phyloP scores from a whole-genome alignment of 768 basidiomycete species.

The Pulveroboletus sp. region DNA sequence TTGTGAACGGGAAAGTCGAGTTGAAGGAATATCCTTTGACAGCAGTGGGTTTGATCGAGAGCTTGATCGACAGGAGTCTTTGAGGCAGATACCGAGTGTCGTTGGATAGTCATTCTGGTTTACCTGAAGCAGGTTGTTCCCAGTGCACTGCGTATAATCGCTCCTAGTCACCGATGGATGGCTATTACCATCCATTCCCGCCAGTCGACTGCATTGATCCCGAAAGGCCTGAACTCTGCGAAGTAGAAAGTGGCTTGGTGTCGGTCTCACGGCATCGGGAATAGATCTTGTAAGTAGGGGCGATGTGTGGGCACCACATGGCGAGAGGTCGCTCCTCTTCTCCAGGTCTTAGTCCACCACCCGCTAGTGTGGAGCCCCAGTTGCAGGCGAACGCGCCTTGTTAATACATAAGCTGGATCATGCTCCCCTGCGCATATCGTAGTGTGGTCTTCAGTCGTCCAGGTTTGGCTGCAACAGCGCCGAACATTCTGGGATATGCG shows the following conservation, averaged over 20 bases:
- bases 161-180: background rate
- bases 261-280: slow-evolving; percentile 1
- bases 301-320: background rate
- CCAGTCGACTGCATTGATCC: background rate
- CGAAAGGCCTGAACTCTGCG: background rate
- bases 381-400: slow-evolving; percentile 13
- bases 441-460: no score
- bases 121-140: background rate
- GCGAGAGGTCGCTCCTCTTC: background rate
- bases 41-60: slow-evolving; percentile 69
- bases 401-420: slow-evolving; percentile 7
- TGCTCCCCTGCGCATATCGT: no score
- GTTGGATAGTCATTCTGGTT: background rate
- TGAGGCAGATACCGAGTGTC: slow-evolving; percentile 21
- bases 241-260: background rate
- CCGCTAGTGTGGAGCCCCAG: slow-evolving; percentile 12
- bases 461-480: no score
- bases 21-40: slow-evolving; percentile 79
- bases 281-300: background rate
- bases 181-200: background rate
- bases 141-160: background rate
- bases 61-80: slow-evolving; percentile 69
- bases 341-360: background rate
- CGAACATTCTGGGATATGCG: no score
- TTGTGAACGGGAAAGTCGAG: slow-evolving; percentile 62